Conservation (phyloP, 371 early-diverging fungal genomes). For the Mycotypha africana region DNA sequence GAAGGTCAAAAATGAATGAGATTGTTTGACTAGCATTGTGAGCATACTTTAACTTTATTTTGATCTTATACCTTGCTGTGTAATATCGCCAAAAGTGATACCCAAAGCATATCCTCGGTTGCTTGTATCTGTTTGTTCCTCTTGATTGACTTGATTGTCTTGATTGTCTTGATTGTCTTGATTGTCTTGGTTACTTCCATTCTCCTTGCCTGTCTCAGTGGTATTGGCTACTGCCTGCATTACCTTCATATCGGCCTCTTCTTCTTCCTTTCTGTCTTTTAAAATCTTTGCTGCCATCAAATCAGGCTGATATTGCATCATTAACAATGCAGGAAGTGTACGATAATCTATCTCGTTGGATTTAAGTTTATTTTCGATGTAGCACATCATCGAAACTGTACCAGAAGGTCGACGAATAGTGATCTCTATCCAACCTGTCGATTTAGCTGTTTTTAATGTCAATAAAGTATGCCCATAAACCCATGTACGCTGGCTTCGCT, state of each 20-base stretch:
- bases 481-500: conserved; percentile 64
- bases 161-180: too few relatives aligned
- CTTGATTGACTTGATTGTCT: too few relatives aligned
- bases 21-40: too few relatives aligned
- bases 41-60: too few relatives aligned
- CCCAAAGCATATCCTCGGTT: background rate
- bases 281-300: conserved; percentile 19
- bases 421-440: conserved; percentile 74
- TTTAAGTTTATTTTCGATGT: conserved; percentile 69
- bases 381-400: conserved; percentile 63
- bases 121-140: too few relatives aligned
- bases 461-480: conserved; percentile 79
- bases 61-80: too few relatives aligned
- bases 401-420: conserved; percentile 83
- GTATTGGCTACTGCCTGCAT: too few relatives aligned
- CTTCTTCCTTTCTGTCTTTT: background rate
- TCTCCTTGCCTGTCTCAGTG: too few relatives aligned
- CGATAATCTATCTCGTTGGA: conserved; percentile 49
- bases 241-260: background rate
- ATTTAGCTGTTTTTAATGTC: conserved; percentile 63
- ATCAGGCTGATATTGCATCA: conserved; percentile 56
- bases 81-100: background rate
- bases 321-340: conserved; percentile 54
- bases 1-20: too few relatives aligned
- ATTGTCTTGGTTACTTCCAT: too few relatives aligned